These are phyloP conservation scores for Xylariaceae sp. DNA, from an alignment of 2,329 filamentous ascomycete species.

Conservation along the genomic window DNA sequence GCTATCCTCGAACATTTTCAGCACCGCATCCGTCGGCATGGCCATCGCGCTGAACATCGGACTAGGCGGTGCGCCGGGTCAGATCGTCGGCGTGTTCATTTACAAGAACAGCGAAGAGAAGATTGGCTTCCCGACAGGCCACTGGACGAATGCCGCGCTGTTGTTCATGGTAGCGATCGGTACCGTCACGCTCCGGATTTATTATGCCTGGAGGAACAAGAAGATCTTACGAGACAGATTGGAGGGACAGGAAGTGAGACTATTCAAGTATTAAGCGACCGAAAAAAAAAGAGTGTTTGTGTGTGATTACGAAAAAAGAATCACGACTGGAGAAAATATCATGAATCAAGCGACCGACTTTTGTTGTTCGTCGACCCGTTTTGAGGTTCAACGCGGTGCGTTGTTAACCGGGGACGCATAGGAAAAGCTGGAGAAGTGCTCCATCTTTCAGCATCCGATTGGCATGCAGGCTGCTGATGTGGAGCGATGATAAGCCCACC, in stretches of 20 bases:
- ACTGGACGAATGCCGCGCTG: slow-evolving; percentile 49
- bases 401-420: too few species aligned
- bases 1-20: slow-evolving; percentile 62
- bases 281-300: too few species aligned
- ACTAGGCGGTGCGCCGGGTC: slow-evolving; percentile 59
- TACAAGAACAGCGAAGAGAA: slow-evolving; percentile 59
- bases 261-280: slow-evolving; percentile 36
- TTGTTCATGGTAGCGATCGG: slow-evolving; percentile 28
- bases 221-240: slow-evolving; percentile 31
- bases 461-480: too few species aligned
- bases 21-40: slow-evolving; percentile 59
- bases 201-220: slow-evolving; percentile 48
- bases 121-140: slow-evolving; percentile 62
- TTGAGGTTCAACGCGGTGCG: too few species aligned
- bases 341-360: too few species aligned
- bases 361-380: too few species aligned
- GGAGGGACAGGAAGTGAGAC: slow-evolving; percentile 32
- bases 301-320: too few species aligned
- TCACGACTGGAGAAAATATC: too few species aligned
- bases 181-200: slow-evolving; percentile 41
- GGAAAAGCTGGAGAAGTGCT: too few species aligned
- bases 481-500: too few species aligned
- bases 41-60: slow-evolving; percentile 67
- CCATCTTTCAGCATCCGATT: too few species aligned
- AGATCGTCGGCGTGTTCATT: slow-evolving; percentile 69